Evolutionary conservation across 2,329 filamentous ascomycete genomes (phyloP).

Genomic region (Rosellinia necatrix): DNA sequence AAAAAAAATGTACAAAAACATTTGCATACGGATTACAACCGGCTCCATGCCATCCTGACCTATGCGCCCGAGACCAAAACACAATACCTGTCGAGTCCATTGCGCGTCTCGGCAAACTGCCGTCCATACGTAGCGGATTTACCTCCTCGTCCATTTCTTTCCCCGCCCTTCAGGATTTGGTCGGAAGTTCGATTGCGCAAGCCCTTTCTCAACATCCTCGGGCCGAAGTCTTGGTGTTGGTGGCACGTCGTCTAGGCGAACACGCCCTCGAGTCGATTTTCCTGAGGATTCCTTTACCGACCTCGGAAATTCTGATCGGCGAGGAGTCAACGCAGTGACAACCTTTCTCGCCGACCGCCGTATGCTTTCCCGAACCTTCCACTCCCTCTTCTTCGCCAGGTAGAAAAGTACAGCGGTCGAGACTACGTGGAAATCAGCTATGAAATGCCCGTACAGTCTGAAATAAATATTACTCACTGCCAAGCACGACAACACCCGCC

Average conservation of each 20-base stretch:
- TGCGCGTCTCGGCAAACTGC: background rate
- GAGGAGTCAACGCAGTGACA: conserved; percentile 64
- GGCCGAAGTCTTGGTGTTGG: conserved; percentile 60
- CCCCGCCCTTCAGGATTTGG: conserved; percentile 34
- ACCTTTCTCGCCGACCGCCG: conserved; percentile 69
- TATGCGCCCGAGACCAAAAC: conserved; percentile 9
- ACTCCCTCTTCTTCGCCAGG: conserved; percentile 82
- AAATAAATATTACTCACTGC: conserved; percentile 58
- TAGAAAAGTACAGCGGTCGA: conserved; percentile 72
- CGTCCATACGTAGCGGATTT: conserved; percentile 7
- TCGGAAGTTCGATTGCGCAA: conserved; percentile 41
- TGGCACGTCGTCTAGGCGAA: conserved; percentile 60
- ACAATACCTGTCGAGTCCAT: conserved; percentile 9
- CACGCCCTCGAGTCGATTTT: conserved; percentile 45
- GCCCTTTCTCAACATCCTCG: conserved; percentile 64
- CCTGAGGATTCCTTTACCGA: conserved; percentile 54
- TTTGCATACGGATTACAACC: conserved; percentile 8
- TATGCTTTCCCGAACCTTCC: conserved; percentile 75
- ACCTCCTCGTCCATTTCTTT: conserved; percentile 40
- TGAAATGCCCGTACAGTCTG: background rate
- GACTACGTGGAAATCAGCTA: conserved; percentile 50
- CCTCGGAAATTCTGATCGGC: conserved; percentile 63
- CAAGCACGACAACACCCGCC: conserved; percentile 67
- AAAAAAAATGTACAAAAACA: conserved; percentile 13
- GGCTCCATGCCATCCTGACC: conserved; percentile 8